Evolutionary conservation across 2,329 filamentous ascomycete genomes (phyloP).

Genomic region (Apiospora aurea): DNA sequence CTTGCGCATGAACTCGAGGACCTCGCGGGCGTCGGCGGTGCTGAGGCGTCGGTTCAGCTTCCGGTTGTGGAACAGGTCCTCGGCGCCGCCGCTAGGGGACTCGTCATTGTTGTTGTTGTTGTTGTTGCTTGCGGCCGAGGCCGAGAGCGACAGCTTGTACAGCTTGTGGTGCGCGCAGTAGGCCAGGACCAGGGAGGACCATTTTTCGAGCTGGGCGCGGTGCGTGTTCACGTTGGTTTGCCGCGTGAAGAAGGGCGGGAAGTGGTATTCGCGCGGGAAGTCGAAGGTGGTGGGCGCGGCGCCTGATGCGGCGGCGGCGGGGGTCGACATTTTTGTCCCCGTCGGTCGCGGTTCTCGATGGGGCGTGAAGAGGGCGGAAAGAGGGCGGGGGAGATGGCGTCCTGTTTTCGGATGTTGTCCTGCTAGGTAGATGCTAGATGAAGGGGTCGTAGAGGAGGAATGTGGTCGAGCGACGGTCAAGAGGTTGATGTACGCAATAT

Average conservation of each 20-base stretch:
- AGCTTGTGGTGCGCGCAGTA: constrained; percentile 83
- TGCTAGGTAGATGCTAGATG: neutral
- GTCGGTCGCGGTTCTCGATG: neutral
- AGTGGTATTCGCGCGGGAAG: constrained; percentile 73
- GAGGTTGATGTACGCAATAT: neutral
- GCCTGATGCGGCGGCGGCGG: neutral
- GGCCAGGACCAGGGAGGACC: constrained; percentile 82
- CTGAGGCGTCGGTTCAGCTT: constrained; percentile 58
- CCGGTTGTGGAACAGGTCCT: constrained; percentile 65
- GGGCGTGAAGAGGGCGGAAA: neutral
- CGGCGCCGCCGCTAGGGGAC: constrained; percentile 28
- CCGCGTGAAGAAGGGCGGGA: constrained; percentile 86
- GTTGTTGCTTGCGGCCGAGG: constrained; percentile 41
- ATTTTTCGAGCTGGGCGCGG: constrained; percentile 80
- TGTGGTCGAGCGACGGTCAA: neutral
- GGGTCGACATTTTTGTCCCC: constrained; percentile 12
- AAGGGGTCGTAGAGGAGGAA: neutral
- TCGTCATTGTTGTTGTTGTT: constrained; percentile 44
- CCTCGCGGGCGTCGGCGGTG: constrained; percentile 60
- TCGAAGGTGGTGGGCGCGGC: constrained; percentile 46
- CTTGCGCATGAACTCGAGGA: constrained; percentile 65
- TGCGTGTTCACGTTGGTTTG: constrained; percentile 78
- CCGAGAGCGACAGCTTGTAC: constrained; percentile 75
- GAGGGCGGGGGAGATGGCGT: neutral
- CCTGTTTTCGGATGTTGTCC: neutral